Conservation (phyloP, 257 asterid genomes). For the Jasminum sambac region DNA sequence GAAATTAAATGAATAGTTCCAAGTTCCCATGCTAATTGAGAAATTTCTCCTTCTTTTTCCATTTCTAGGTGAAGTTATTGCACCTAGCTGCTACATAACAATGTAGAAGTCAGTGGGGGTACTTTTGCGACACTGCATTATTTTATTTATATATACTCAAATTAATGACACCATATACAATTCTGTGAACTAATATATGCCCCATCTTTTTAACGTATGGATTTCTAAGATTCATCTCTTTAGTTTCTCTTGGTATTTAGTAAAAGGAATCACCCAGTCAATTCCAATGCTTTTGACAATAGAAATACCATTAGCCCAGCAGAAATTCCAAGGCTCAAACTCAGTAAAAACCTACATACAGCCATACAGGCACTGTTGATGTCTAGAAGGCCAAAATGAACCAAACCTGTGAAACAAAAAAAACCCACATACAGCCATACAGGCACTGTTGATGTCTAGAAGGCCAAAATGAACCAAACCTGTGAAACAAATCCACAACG, state of each 20-base stretch:
- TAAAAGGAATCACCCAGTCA: background rate
- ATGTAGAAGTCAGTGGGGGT: background rate
- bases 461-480: conserved; percentile 38
- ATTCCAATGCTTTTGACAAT: background rate
- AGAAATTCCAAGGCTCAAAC: background rate
- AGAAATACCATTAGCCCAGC: background rate
- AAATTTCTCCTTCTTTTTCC: background rate
- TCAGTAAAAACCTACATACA: background rate
- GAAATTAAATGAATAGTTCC: background rate
- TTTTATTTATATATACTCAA: background rate
- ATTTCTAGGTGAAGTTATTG: conserved; percentile 6
- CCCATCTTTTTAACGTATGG: background rate
- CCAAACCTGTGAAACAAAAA: conserved; percentile 75
- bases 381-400: background rate
- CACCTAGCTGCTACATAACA: conserved; percentile 11
- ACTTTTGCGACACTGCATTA: background rate
- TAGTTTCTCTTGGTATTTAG: background rate
- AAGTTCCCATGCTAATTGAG: background rate
- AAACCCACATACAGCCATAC: background rate
- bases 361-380: background rate
- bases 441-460: background rate
- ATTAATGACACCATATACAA: background rate
- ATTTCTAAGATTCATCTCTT: background rate
- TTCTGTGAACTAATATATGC: background rate
- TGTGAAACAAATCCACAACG: conserved; percentile 77